Evolutionary conservation across 2,329 filamentous ascomycete species (phyloP).

Genomic region (Aspergillus novofumigatus): DNA sequence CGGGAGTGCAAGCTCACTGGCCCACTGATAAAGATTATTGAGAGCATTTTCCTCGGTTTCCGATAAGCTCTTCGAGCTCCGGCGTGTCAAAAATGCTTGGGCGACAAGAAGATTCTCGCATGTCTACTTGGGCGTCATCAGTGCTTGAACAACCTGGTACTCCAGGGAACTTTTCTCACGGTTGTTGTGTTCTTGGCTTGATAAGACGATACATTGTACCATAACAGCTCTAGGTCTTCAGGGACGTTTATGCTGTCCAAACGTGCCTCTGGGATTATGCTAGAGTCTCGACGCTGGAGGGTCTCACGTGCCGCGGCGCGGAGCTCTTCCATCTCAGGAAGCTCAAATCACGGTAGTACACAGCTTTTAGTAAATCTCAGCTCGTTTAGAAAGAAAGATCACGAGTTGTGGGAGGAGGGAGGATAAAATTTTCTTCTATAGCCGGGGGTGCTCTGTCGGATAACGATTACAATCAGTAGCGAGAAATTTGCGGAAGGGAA

Average conservation of each 20-base stretch:
- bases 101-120: conserved; percentile 30
- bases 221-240: conserved; percentile 22
- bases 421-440: neutral
- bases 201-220: conserved; percentile 26
- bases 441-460: neutral
- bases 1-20: conserved; percentile 27
- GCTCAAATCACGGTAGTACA: neutral
- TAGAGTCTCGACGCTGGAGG: conserved; percentile 11
- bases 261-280: conserved; percentile 5
- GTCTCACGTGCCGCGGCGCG: conserved; percentile 24
- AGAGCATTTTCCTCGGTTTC: conserved; percentile 21
- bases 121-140: conserved; percentile 16
- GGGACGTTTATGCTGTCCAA: conserved; percentile 7
- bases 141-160: neutral
- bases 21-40: conserved; percentile 31
- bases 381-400: neutral
- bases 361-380: neutral
- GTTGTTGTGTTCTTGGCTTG: conserved; percentile 15
- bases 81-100: conserved; percentile 19
- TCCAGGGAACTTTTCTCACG: conserved; percentile 13
- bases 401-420: neutral
- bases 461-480: neutral
- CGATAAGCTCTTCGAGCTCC: conserved; percentile 13
- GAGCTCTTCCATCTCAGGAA: conserved; percentile 23
- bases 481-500: neutral